Evolutionary conservation across 176 grass and related monocot species (phyloP).

Genomic region (Eremochloa ophiuroides): DNA sequence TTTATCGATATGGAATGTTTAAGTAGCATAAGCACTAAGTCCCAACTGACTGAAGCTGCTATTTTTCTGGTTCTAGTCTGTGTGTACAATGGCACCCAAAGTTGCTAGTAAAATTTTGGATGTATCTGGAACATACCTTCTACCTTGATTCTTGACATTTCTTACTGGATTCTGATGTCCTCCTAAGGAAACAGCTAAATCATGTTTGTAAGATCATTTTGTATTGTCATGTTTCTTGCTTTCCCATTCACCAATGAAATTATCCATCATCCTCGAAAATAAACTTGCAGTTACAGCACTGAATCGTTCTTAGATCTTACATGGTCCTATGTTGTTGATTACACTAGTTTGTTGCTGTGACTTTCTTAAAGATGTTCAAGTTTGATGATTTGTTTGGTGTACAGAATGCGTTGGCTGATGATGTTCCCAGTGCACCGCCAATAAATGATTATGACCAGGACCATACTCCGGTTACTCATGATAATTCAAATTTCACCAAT

Average conservation of each 20-base stretch:
- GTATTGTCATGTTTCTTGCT: neutral
- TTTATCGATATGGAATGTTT: neutral
- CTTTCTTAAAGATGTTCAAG: neutral
- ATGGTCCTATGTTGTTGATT: neutral
- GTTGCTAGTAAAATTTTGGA: neutral
- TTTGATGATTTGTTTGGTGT: conserved; percentile 2
- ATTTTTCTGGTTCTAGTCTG: neutral
- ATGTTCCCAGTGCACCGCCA: conserved; percentile 87
- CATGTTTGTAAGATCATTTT: neutral
- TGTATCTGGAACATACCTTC: neutral
- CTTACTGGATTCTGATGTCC: neutral
- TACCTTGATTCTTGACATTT: neutral
- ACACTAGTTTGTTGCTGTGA: neutral
- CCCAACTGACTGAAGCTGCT: neutral
- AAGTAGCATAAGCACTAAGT: neutral
- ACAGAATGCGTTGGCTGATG: conserved; percentile 66
- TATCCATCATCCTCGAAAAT: neutral
- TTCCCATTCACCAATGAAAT: neutral
- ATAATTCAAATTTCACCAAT: conserved; percentile 24
- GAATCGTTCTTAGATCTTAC: conserved; percentile 12
- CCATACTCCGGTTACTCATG: conserved; percentile 37
- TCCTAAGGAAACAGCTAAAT: neutral
- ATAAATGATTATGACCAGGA: conserved; percentile 76
- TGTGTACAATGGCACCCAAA: neutral
- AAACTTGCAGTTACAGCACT: neutral